Evolutionary conservation across 2,329 filamentous ascomycete genomes (phyloP), one percentile per base, ranked within the genome.

Genomic region (Fusarium piperis): DNA sequence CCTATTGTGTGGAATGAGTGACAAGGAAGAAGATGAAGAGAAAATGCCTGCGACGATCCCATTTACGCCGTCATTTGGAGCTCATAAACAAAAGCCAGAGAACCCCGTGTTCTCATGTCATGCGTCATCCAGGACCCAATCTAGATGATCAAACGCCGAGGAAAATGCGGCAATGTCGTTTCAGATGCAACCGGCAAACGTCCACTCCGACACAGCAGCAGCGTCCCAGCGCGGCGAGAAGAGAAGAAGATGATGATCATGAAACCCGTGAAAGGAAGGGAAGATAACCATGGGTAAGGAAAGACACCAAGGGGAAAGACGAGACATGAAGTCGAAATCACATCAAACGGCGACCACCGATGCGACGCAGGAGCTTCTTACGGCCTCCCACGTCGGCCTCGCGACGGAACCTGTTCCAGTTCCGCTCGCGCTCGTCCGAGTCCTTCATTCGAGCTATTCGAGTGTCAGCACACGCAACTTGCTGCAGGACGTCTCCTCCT

Each of bases 371-470:
- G 53, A 84, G 77, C 72, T 81, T 83, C 71, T 80, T 81, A 35
- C 82, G 79, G 35, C 75, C 73, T 28, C 72, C 71, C 30, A 65
- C 75, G 20, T 84, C 82, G 16, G 80, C 67, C 28, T 83, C 81
- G 10, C 79, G 78, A 38, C 85, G 82, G 71, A 83, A 81, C 53
- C 79, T 79, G 56, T 78, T 81, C 85, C 82, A 87, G 78, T 80
- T 84, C 66, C 81, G 82, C 69, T 87, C 83, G n/a, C 86, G 85
- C 59, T 85, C 83, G 35, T 88, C 86, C 71, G 81, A 82, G 65
- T 84, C 83, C 65, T 80, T 84, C 81, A 87, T 86, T 67, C 88
- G 86, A 26, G 81, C 87, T 89, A 48, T 18, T 44, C 3, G 6
- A n/a, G 13, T 35, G 64, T 77, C 67, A 74, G 70, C 44, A 48